Conservation (phyloP, 306 rosid genomes). For the Lablab purpureus region DNA sequence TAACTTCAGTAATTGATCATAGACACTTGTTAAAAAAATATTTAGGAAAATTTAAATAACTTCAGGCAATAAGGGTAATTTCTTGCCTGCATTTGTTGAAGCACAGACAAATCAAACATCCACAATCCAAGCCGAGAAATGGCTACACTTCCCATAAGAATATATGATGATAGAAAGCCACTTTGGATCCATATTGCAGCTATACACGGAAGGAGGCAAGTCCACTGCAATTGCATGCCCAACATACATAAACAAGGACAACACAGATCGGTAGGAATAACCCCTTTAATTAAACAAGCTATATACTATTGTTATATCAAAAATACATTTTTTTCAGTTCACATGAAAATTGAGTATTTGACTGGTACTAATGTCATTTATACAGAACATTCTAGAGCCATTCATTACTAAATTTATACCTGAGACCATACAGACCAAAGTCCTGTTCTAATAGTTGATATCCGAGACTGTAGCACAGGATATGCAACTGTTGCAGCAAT, state of each 20-base stretch:
- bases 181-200: conserved; percentile 69
- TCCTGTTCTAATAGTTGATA: conserved; percentile 73
- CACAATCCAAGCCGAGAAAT: conserved; percentile 92
- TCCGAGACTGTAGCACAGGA: conserved; percentile 64
- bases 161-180: conserved; percentile 56
- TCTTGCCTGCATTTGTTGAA: conserved; percentile 92
- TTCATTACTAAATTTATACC: conserved; percentile 51
- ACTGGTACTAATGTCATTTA: not conserved
- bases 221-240: conserved; percentile 62
- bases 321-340: not conserved
- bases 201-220: conserved; percentile 70
- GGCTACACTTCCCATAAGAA: conserved; percentile 88
- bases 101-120: conserved; percentile 87
- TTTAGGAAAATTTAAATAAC: conserved; percentile 9
- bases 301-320: not conserved
- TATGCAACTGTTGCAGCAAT: conserved; percentile 74
- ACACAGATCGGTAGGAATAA: not conserved
- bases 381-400: not conserved
- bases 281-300: not conserved
- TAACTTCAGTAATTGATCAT: not conserved
- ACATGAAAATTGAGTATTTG: conserved; percentile 14
- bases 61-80: not conserved
- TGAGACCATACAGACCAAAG: conserved; percentile 94
- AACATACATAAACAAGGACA: conserved; percentile 24
- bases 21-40: not conserved